Percentiles rank a stretch among this genome's conserved stretches.
Evolutionary conservation across 2,329 filamentous ascomycete species (phyloP).

Genomic region (Fonsecaea monophora): DNA sequence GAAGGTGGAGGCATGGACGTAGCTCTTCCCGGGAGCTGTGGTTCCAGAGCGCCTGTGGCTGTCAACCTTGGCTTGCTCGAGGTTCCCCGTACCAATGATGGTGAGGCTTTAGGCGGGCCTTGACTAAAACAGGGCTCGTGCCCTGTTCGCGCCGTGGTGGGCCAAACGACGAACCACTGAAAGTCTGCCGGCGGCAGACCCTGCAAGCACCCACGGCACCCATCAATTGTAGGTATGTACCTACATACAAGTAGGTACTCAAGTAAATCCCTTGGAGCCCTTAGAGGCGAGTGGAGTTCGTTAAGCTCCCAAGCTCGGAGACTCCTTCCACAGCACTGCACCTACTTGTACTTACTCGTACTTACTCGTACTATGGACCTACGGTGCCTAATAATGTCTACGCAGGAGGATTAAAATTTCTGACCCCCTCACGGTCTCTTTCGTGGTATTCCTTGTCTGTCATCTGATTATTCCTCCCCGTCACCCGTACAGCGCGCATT

Average conservation of each 20-base stretch:
- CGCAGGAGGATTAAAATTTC: neutral
- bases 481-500: neutral
- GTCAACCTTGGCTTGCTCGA: neutral
- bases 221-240: too few relatives aligned
- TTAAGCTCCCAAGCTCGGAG: conserved; percentile 1
- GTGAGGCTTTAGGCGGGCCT: neutral
- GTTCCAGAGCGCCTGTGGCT: neutral
- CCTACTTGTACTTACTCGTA: neutral
- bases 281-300: conserved; percentile 4
- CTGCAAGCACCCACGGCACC: neutral
- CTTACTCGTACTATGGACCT: too few relatives aligned
- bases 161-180: neutral
- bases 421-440: neutral
- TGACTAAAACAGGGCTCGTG: conserved; percentile 18
- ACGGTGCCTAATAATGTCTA: neutral
- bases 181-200: neutral
- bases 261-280: neutral
- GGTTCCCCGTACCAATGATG: conserved; percentile 22
- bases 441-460: conserved; percentile 2
- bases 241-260: too few relatives aligned
- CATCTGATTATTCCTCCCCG: neutral
- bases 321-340: neutral
- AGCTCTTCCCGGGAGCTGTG: neutral
- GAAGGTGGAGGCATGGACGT: neutral
- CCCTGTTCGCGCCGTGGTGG: conserved; percentile 12